These are phyloP conservation scores for Monilinia fructigena DNA, from an alignment of 2,329 filamentous ascomycete genomes.

Conservation along the genomic window DNA sequence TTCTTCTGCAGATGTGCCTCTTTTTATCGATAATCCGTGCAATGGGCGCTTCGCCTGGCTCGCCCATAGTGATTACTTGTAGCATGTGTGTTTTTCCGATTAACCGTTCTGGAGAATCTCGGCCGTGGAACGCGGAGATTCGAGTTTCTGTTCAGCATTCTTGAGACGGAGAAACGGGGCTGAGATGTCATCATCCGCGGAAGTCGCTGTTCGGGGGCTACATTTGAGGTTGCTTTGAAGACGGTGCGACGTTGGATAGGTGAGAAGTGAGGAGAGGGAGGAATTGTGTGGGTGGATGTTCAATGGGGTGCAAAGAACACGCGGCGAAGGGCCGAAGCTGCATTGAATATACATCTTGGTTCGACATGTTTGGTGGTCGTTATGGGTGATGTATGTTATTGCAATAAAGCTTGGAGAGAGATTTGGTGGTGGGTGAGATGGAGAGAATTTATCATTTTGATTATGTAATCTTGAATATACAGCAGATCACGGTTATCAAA, in stretches of 20 bases:
- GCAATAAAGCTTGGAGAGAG: neutral
- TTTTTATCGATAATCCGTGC: slow-evolving; percentile 68
- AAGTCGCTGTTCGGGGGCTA: slow-evolving; percentile 32
- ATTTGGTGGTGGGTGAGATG: neutral
- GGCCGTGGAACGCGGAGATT: slow-evolving; percentile 37
- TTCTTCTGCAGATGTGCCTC: slow-evolving; percentile 48
- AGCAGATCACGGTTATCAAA: slow-evolving; percentile 15
- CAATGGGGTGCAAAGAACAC: slow-evolving; percentile 47
- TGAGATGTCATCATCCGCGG: slow-evolving; percentile 51
- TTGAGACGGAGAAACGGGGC: slow-evolving; percentile 47
- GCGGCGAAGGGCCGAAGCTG: slow-evolving; percentile 48
- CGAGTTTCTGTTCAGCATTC: slow-evolving; percentile 41
- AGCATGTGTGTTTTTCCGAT: slow-evolving; percentile 52
- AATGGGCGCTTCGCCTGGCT: slow-evolving; percentile 49
- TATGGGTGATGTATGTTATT: neutral
- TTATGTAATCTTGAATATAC: slow-evolving; percentile 13
- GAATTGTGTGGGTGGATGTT: slow-evolving; percentile 33
- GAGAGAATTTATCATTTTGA: slow-evolving; percentile 12
- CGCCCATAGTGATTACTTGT: slow-evolving; percentile 46
- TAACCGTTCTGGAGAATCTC: slow-evolving; percentile 46
- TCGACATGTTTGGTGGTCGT: slow-evolving; percentile 30
- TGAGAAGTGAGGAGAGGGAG: slow-evolving; percentile 25
- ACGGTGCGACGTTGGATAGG: slow-evolving; percentile 13
- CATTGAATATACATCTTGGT: slow-evolving; percentile 43
- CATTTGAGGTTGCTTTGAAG: slow-evolving; percentile 21